A percentile compares a stretch with the other conserved stretches of the same genome.
Conservation (phyloP, 2,329 filamentous ascomycete species). For the Microthyrium microscopicum region DNA sequence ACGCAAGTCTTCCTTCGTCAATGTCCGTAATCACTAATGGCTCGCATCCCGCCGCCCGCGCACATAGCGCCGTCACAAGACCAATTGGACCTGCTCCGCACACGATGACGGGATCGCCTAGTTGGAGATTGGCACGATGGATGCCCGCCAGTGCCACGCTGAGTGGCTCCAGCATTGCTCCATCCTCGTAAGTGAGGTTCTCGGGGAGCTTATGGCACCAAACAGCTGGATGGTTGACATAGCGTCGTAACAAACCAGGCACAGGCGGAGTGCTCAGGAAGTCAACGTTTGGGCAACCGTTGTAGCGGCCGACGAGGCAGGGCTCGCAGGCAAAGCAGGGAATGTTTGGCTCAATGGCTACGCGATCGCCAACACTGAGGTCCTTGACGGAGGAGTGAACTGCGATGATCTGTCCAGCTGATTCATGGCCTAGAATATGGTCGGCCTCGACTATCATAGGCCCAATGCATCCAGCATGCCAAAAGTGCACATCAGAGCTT, state of each 20-base stretch:
- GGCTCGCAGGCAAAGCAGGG: constrained; percentile 84
- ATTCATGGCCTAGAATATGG: constrained; percentile 91
- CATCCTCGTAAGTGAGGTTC: constrained; percentile 75
- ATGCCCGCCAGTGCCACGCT: constrained; percentile 79
- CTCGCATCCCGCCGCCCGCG: constrained; percentile 70
- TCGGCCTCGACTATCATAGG: constrained; percentile 83
- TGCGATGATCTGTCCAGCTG: constrained; percentile 65
- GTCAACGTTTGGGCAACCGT: constrained; percentile 71
- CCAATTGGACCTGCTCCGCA: constrained; percentile 93
- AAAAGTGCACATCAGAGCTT: constrained; percentile 92
- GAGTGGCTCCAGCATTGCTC: constrained; percentile 77
- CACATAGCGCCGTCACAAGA: constrained; percentile 72
- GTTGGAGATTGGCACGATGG: constrained; percentile 60
- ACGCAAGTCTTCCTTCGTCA: constrained; percentile 66
- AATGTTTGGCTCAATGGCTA: constrained; percentile 87
- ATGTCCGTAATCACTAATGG: constrained; percentile 93
- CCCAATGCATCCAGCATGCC: constrained; percentile 87
- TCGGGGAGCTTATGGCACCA: constrained; percentile 95
- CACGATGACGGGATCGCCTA: constrained; percentile 77
- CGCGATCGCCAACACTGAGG: constrained; percentile 72
- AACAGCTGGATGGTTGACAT: constrained; percentile 83
- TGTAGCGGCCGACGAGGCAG: constrained; percentile 84
- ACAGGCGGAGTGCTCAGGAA: constrained; percentile 89
- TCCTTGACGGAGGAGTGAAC: constrained; percentile 63
- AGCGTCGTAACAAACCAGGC: constrained; percentile 70